Base-by-base conservation (phyloP, 495 filamentous ascomycete species). In the Hypomontagnella submonticulosa region DNA sequence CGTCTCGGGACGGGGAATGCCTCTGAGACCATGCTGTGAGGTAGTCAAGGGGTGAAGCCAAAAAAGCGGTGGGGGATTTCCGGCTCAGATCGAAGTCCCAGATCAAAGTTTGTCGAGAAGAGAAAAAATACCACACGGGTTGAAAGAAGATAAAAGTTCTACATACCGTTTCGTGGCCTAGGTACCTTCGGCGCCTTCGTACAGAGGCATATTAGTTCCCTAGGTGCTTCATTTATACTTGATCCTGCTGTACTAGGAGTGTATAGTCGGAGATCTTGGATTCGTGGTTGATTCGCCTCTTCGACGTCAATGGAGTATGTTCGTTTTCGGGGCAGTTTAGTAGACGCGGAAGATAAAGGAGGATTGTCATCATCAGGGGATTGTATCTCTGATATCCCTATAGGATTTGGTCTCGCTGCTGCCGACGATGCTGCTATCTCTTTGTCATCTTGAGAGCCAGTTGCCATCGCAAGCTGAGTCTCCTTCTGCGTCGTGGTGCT, bases 151-250 rank as follows among this genome's bases (percentile, higher is more conserved):
- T 51, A 64, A 62, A 50, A 67, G 58, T 57, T 20, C 43, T 61
- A 86, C 92, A 78, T 84, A 98, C 95, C 92, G 82, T 99, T 99
- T 71, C 95, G 87, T 54, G 95, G 95, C 68, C 95, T 81, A 20
- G 95, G 95, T 50, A 98, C 92, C 76, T 97, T 97, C 4, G 92
- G 92, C 66, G 92, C 91, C 19, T 92, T 92, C 66, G 96, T 91
- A 76, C 95, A 99, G 68, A 97, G 86, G 80, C 95, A 99, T 57
- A 97, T 79, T 27, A 80, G 65, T n/a, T 82, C 80, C 47, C 75
- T 68, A 13, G 71, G 67, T 38, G 67, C 64, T 51, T 76, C 74
- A 40, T 71, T 64, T 6, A 67, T 61, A 27, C 60, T 51, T 6
- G 75, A 61, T 15, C 67, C 69, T 33, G 67, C 71, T 1, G 69